phyloP scores from a whole-genome alignment of 805 yeast species.

The Saccharomycopsis malanga region DNA sequence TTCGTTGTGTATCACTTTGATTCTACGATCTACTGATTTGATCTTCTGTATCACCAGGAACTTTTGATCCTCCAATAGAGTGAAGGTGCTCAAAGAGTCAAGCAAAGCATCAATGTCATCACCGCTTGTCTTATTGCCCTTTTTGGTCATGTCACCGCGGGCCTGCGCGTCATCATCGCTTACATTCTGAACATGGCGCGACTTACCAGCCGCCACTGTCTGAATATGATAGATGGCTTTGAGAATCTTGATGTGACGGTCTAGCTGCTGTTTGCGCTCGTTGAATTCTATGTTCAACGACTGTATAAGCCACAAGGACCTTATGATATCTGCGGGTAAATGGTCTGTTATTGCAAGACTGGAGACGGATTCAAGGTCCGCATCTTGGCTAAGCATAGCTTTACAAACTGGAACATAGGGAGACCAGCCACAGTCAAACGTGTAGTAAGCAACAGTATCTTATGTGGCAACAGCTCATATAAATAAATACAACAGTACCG shows the following conservation, averaged over 20 bases:
- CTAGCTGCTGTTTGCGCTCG: slow-evolving; percentile 20
- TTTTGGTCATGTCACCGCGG: too few relatives aligned
- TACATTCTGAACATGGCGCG: not conserved
- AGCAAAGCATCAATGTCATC: not conserved
- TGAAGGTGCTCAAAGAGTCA: not conserved
- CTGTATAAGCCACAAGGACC: slow-evolving; percentile 37
- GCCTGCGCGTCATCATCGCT: too few relatives aligned
- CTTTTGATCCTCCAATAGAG: not conserved
- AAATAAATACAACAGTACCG: too few relatives aligned
- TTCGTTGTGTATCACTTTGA: slow-evolving; percentile 7
- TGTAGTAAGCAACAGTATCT: too few relatives aligned
- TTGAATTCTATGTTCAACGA: slow-evolving; percentile 27
- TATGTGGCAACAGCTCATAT: too few relatives aligned
- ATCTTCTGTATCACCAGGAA: not conserved
- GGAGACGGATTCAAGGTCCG: slow-evolving; percentile 9
- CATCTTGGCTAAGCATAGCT: slow-evolving; percentile 3
- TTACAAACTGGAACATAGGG: not conserved
- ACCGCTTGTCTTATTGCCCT: not conserved
- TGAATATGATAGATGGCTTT: not conserved
- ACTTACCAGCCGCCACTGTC: not conserved
- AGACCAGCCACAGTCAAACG: too few relatives aligned
- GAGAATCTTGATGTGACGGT: not conserved
- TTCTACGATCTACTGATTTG: slow-evolving; percentile 4
- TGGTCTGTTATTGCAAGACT: slow-evolving; percentile 29
- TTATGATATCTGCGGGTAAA: slow-evolving; percentile 36